Base-by-base conservation (phyloP, 1,284 basidiomycete genomes). In the Marasmius fiardii region DNA sequence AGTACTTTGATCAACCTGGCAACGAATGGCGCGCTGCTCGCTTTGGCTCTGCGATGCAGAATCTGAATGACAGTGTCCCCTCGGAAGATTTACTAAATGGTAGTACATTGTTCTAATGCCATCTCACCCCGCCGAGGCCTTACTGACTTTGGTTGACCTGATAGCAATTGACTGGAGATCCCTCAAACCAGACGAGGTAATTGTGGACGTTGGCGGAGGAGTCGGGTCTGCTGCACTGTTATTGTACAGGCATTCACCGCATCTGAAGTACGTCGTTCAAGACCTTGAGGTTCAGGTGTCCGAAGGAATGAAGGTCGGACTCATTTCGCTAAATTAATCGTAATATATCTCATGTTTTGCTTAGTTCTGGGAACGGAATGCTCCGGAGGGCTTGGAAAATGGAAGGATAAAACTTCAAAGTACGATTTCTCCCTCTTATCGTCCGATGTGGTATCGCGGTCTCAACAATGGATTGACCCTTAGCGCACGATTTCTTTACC, bases 401-500 rank as follows among this genome's bases (percentile, higher is more conserved):
- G 65, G 62, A 4, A 58, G 52, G 14, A 69, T 71, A 6, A 60
- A 51, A 10, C 62, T 71, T 23, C 60, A 70, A 61, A 60, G 63
- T 64, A n/a, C 24, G 28, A 31, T 31, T 4, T 31, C 28, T 31
- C n/a, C 10, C 28, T 31, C 28, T 31, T 31, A 4, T 31, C 28
- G 28, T 31, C 28, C 28, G 28, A 31, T 31, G 28, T 10, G 4
- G 28, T 18, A 11, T 12, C 10, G 16, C n/a, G n/a, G 7, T 28
- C 2, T 12, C 20, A 7, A 18, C 52, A 28, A 18, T 14, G n/a
- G n/a, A n/a, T n/a, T n/a, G n/a, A n/a, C n/a, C 20, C 41, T 7
- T 35, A 72, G 70, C 52, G 6, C 71, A 74, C 48, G 59, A 68
- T 57, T 73, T 74, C 59, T 71, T 73, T 60, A 51, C 51, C 1